phyloP scores from a whole-genome alignment of 2,329 filamentous ascomycete genomes.

The Claviceps monticola region DNA sequence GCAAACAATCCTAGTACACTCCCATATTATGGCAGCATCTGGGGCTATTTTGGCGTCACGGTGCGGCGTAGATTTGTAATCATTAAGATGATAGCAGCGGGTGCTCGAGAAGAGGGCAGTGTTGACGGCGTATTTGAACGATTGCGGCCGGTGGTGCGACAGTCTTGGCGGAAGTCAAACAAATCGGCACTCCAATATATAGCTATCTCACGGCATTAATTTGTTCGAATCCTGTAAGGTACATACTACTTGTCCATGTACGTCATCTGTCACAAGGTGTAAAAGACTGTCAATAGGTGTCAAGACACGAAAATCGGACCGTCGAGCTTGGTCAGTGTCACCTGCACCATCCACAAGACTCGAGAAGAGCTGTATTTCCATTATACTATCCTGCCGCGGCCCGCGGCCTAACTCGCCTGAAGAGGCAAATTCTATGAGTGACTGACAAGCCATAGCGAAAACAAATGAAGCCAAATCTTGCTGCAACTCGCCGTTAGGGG shows the following conservation, averaged over 20 bases:
- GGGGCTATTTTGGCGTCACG: too few relatives aligned
- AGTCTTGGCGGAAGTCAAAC: too few relatives aligned
- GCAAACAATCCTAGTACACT: too few relatives aligned
- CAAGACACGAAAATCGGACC: not conserved
- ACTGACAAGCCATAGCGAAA: conserved; percentile 19
- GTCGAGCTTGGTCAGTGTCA: not conserved
- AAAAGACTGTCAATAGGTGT: not conserved
- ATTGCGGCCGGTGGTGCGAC: too few relatives aligned
- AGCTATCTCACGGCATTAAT: too few relatives aligned
- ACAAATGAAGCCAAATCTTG: conserved; percentile 9
- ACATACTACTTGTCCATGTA: not conserved
- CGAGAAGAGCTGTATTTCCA: conserved; percentile 1
- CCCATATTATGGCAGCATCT: too few relatives aligned
- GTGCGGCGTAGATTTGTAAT: too few relatives aligned
- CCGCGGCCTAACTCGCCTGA: conserved; percentile 22
- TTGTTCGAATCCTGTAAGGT: too few relatives aligned
- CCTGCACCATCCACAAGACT: not conserved
- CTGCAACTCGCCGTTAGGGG: conserved; percentile 4
- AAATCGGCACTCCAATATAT: too few relatives aligned
- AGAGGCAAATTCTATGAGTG: conserved; percentile 16
- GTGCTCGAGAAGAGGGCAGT: too few relatives aligned
- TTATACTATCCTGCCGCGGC: conserved; percentile 14
- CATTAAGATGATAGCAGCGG: too few relatives aligned
- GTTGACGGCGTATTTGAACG: too few relatives aligned
- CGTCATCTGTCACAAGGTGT: not conserved